These are phyloP conservation scores for Solanum appendiculatum DNA, from an alignment of 257 asterid genomes.

Conservation along the genomic window DNA sequence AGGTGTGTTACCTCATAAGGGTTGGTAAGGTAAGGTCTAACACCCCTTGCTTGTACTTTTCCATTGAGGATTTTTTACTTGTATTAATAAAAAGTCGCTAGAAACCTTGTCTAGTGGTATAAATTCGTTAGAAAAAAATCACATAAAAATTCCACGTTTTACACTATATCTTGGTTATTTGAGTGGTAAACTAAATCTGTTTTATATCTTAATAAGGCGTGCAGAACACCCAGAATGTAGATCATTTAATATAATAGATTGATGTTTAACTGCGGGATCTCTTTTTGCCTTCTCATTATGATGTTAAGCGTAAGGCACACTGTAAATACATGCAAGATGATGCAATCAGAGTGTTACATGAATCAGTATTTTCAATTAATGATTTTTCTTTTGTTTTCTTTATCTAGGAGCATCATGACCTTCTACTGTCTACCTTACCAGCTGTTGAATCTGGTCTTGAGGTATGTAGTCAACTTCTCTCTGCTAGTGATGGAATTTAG, in stretches of 20 bases:
- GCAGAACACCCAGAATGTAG: neutral
- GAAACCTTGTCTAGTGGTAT: neutral
- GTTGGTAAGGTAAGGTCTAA: neutral
- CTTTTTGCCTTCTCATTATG: neutral
- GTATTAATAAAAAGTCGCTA: neutral
- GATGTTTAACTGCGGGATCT: neutral
- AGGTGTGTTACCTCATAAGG: neutral
- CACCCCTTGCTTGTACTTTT: neutral
- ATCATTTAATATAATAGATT: neutral
- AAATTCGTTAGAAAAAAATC: neutral
- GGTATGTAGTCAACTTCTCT: constrained; percentile 45
- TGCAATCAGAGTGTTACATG: neutral
- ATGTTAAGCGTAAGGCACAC: neutral
- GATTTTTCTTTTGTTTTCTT: constrained; percentile 8
- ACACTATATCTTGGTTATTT: neutral
- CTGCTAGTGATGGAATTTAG: constrained; percentile 8
- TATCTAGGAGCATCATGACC: constrained; percentile 93
- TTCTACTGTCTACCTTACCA: constrained; percentile 70
- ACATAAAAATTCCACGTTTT: neutral
- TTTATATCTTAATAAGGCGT: neutral
- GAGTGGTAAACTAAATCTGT: neutral
- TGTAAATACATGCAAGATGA: neutral
- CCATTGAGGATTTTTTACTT: neutral
- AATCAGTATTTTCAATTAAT: neutral
- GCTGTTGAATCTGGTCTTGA: constrained; percentile 75